phyloP scores from a whole-genome alignment of 768 basidiomycete genomes.

The Phaeolepiota aurea region DNA sequence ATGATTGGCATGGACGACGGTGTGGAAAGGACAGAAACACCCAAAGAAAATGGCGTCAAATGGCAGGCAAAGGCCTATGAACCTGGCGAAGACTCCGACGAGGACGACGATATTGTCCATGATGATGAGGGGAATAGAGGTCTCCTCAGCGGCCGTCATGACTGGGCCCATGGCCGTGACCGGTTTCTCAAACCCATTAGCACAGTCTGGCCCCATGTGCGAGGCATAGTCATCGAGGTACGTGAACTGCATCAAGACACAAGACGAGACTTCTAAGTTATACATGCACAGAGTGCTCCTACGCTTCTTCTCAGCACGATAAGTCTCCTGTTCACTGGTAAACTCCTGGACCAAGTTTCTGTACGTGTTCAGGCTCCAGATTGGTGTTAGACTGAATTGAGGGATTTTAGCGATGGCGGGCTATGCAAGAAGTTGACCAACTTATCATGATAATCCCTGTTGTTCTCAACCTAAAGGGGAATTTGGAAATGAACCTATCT shows the following conservation, averaged over 20 bases:
- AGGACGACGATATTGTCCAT: constrained; percentile 17
- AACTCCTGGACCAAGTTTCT: constrained; percentile 80
- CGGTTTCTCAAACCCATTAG: constrained; percentile 10
- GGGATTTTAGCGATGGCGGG: constrained; percentile 71
- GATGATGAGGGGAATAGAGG: constrained; percentile 32
- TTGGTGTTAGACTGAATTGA: too few relatives aligned
- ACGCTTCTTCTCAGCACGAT: constrained; percentile 78
- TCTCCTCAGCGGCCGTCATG: constrained; percentile 27
- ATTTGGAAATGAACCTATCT: constrained; percentile 97
- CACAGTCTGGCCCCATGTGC: constrained; percentile 45
- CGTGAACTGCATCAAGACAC: constrained; percentile 9
- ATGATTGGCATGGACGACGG: constrained; percentile 22
- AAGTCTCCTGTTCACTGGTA: constrained; percentile 85
- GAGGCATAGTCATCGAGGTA: constrained; percentile 67
- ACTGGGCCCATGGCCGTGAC: constrained; percentile 17
- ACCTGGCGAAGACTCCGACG: constrained; percentile 26
- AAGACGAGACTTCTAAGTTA: not conserved
- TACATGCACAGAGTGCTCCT: constrained; percentile 63
- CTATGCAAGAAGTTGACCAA: constrained; percentile 87
- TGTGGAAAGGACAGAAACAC: constrained; percentile 7
- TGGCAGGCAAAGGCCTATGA: constrained; percentile 5
- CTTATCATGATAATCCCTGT: constrained; percentile 96
- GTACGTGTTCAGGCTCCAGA: too few relatives aligned
- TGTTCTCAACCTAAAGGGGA: constrained; percentile 92
- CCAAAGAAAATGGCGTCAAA: constrained; percentile 3